Evolutionary conservation across 805 yeast species (phyloP), one percentile per base, ranked within the genome.

Genomic region (Pichia eremophila): DNA sequence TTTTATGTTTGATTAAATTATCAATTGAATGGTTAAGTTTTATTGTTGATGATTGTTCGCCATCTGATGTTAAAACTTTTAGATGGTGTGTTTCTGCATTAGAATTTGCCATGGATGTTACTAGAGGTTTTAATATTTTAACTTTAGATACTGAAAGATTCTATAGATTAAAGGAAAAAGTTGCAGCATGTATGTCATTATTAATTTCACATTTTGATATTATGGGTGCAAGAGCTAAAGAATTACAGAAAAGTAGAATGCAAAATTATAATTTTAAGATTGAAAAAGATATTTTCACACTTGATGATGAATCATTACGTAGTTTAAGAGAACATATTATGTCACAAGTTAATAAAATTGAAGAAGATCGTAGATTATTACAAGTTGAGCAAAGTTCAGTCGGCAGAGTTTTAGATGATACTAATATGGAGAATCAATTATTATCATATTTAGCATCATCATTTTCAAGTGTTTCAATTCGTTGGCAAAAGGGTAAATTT

Each of bases 401-500:
- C 39, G 99, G 99, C 39, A 79, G 89, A 59, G 96, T 93, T 2
- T 69, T 93, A 48, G 98, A 93, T 64, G 90, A 84, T 47, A 77
- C 85, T 3, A 90, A 86, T 58, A 79, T 84, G 50, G 96, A 88
- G 58, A 86, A 89, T 58, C 95, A 89, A 63, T 87, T 83, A 58
- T 75, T 93, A 41, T 77, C 93, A 2, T 81, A 87, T 47, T 72
- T 95, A 48, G 95, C 97, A 0, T 85, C 96, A 0, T 83, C 95
- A 0, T 81, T 89, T 58, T 84, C 95, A 2, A 84, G 89, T 56
- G 85, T 90, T 29, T 83, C 96, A 0, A 88, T 93, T 53, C 80
- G 96, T 65, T 93, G 99, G 99, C 97, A 93, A 64, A 95, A 91
- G 68, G 95, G 96, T 42, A 79, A 82, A 52, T 87, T 81, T 58